A percentile compares a stretch with the other conserved stretches of the same genome.
Evolutionary conservation across 257 asterid genomes (phyloP).

Genomic region (Solanum peruvianum): DNA sequence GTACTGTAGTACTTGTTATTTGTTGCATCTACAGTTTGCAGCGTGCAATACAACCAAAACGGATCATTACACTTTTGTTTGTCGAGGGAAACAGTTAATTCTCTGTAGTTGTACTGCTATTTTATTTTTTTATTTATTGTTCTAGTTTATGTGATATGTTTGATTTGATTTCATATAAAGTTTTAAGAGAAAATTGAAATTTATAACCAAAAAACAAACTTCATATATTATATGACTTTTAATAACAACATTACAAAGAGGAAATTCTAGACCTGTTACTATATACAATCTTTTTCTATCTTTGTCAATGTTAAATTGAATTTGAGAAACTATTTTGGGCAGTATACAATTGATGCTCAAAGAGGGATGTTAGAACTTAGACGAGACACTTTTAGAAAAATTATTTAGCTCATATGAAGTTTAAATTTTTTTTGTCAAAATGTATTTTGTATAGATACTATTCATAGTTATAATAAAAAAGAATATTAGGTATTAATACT

Average conservation of each 20-base stretch:
- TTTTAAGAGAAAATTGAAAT: not conserved
- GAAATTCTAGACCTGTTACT: not conserved
- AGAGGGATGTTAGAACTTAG: not conserved
- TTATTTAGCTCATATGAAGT: not conserved
- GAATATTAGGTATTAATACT: not conserved
- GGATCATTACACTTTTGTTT: not conserved
- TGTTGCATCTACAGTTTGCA: not conserved
- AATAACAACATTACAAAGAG: not conserved
- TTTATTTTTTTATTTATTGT: no score
- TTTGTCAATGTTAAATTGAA: not conserved
- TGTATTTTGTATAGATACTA: no score
- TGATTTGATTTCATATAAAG: no score
- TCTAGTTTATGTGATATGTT: no score
- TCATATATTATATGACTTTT: not conserved
- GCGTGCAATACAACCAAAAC: not conserved
- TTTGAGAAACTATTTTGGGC: not conserved
- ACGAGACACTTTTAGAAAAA: not conserved
- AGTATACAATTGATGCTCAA: not conserved
- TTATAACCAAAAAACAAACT: no score
- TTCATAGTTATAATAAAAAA: not conserved
- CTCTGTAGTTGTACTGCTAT: not conserved
- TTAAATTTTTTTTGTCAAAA: not conserved
- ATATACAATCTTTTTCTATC: not conserved
- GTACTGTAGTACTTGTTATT: not conserved
- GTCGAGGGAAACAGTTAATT: not conserved